These are phyloP conservation scores for Pseudocercospora crystallina DNA, from an alignment of 2,329 filamentous ascomycete genomes.

Conservation along the genomic window DNA sequence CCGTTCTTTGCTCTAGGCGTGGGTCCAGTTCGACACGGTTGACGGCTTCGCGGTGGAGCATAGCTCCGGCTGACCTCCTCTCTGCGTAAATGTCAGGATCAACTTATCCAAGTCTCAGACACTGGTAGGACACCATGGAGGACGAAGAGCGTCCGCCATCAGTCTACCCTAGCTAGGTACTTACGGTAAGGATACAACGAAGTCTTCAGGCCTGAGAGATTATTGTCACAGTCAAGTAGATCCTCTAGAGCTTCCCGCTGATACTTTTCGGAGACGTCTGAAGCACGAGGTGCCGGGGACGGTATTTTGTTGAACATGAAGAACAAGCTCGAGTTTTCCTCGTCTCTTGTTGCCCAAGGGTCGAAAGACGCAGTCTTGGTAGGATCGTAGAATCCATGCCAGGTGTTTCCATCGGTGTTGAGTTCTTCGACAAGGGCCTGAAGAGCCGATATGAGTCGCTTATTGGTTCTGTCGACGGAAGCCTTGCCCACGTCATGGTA, in stretches of 20 bases:
- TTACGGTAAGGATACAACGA: conserved; percentile 74
- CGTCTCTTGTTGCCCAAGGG: conserved; percentile 42
- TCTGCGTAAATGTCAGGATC: no score
- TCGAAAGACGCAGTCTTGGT: conserved; percentile 35
- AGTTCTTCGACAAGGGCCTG: conserved; percentile 52
- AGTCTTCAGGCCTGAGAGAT: conserved; percentile 60
- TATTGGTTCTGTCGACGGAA: conserved; percentile 52
- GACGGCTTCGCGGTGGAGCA: conserved; percentile 77
- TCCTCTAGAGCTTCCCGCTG: conserved; percentile 55
- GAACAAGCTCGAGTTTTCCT: conserved; percentile 56
- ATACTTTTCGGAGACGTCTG: conserved; percentile 51
- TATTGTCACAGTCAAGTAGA: conserved; percentile 51
- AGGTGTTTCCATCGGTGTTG: conserved; percentile 57
- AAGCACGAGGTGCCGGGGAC: conserved; percentile 62
- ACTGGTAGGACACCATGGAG: no score
- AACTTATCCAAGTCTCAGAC: no score
- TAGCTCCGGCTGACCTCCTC: conserved; percentile 72
- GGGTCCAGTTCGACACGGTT: conserved; percentile 70
- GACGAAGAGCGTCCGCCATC: no score
- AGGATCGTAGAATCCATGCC: conserved; percentile 50
- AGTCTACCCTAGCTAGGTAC: no score
- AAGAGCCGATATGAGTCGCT: conserved; percentile 48
- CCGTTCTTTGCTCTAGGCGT: conserved; percentile 60
- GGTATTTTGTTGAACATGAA: conserved; percentile 72
- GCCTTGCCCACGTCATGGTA: conserved; percentile 56